Evolutionary conservation across 495 filamentous ascomycete species (phyloP).

Genomic region (Neurospora terricola): DNA sequence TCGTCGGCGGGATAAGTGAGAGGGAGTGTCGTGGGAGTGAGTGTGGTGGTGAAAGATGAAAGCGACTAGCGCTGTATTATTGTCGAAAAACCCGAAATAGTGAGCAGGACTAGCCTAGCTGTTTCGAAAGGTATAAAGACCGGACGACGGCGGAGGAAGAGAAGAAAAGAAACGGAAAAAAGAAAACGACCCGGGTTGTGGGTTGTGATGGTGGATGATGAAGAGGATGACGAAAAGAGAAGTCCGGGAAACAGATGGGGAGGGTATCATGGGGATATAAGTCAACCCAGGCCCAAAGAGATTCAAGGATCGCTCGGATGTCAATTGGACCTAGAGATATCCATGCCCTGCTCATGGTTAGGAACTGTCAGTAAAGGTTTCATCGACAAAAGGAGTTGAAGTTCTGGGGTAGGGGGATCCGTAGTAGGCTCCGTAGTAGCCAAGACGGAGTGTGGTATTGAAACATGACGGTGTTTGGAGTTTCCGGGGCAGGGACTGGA

Average conservation of each 20-base stretch:
- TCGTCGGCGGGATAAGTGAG: neutral
- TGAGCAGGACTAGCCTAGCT: conserved; percentile 35
- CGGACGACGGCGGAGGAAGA: conserved; percentile 16
- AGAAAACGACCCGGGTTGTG: conserved; percentile 11
- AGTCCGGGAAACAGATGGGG: neutral
- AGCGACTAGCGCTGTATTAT: conserved; percentile 41
- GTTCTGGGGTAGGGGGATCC: neutral
- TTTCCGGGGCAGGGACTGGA: neutral
- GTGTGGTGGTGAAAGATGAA: conserved; percentile 8
- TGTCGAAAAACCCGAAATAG: neutral
- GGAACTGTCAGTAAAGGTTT: neutral
- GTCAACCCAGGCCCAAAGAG: neutral
- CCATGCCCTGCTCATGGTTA: neutral
- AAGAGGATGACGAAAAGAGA: conserved; percentile 13
- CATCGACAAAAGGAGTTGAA: neutral
- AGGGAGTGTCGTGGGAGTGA: conserved; percentile 1
- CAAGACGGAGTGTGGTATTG: neutral
- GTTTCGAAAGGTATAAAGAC: conserved; percentile 20
- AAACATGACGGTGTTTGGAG: neutral
- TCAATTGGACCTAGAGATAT: neutral
- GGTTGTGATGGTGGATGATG: conserved; percentile 20
- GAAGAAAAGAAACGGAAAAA: conserved; percentile 17
- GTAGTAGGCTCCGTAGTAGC: neutral
- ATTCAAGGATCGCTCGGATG: neutral
- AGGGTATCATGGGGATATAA: neutral